Evolutionary conservation across 2,329 filamentous ascomycete species (phyloP).

Genomic region (Elsinoe arachidis): DNA sequence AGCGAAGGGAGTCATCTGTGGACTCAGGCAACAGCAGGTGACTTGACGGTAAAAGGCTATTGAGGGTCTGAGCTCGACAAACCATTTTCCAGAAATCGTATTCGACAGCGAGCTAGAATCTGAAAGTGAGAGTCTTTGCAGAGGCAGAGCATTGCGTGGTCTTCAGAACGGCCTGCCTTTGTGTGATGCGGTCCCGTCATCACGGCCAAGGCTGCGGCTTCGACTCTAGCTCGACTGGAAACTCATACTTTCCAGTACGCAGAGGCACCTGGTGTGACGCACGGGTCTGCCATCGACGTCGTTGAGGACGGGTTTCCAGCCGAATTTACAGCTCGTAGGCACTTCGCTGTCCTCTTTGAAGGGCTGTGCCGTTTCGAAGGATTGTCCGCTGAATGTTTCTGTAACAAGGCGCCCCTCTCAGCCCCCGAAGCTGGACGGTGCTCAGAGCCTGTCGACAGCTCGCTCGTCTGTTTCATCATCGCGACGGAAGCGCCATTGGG

Average conservation of each 20-base stretch:
- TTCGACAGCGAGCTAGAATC: not conserved
- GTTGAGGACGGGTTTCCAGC: not conserved
- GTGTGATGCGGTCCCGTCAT: not conserved
- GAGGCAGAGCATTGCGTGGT: not conserved
- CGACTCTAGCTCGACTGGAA: not conserved
- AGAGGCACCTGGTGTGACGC: not conserved
- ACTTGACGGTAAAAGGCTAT: not conserved
- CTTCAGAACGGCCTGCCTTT: not conserved
- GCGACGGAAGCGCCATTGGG: no score
- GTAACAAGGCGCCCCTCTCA: not conserved
- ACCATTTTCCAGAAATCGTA: constrained; percentile 1
- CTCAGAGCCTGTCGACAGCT: no score
- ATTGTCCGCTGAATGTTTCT: not conserved
- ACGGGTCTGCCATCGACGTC: not conserved
- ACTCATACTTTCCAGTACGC: not conserved
- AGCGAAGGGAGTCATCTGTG: not conserved
- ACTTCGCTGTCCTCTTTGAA: not conserved
- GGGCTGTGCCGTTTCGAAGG: not conserved
- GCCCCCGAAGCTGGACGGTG: not conserved
- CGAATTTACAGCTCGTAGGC: not conserved
- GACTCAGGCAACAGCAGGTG: not conserved
- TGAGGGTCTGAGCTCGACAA: not conserved
- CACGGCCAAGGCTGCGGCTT: not conserved
- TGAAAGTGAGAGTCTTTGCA: not conserved
- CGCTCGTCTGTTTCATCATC: no score